Evolutionary conservation across 306 rosid genomes (phyloP).

Genomic region (Rosa rugosa): DNA sequence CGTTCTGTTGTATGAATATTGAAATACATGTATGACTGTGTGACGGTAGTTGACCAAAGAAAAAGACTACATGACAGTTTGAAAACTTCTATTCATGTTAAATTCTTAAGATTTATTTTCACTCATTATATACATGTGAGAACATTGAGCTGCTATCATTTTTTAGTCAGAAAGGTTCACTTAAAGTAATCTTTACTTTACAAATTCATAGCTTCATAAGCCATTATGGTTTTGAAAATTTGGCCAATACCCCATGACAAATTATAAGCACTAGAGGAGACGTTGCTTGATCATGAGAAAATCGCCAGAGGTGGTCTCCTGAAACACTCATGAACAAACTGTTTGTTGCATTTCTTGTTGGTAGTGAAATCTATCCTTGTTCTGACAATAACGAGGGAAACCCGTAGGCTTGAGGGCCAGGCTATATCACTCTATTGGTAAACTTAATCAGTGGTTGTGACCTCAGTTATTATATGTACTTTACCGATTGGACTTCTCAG

Average conservation of each 20-base stretch:
- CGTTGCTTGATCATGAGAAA: not conserved
- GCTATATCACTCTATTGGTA: not conserved
- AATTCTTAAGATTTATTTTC: not conserved
- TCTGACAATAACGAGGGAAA: not conserved
- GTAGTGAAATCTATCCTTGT: not conserved
- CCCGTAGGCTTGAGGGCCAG: not conserved
- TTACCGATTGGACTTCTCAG: not conserved
- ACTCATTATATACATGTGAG: not conserved
- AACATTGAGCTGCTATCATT: not conserved
- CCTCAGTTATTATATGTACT: not conserved
- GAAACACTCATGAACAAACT: not conserved
- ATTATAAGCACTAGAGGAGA: not conserved
- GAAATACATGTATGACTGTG: not conserved
- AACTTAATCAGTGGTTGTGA: not conserved
- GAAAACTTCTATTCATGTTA: not conserved
- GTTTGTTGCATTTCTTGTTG: not conserved
- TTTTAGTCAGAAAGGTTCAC: not conserved
- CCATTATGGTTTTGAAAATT: not conserved
- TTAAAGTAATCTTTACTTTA: not conserved
- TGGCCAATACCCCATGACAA: not conserved
- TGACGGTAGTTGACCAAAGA: not conserved
- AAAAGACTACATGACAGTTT: no score
- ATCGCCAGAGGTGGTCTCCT: not conserved
- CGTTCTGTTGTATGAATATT: constrained; percentile 18
- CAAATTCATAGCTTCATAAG: not conserved